These are phyloP conservation scores for Hibiscus trionum DNA, from an alignment of 345 rosid genomes.

Conservation along the genomic window DNA sequence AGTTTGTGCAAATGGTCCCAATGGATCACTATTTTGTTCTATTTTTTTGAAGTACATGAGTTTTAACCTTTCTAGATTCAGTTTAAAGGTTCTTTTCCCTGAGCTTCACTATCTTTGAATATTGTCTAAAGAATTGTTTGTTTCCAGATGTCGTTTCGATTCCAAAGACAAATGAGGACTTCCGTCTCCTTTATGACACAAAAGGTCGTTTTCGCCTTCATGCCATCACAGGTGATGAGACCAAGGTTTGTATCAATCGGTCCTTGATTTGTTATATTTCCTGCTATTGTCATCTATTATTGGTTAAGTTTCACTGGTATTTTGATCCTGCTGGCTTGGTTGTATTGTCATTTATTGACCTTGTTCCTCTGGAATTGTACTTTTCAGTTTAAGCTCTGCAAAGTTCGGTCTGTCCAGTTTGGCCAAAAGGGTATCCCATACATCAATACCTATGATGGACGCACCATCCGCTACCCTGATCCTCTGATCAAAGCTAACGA, in stretches of 20 bases:
- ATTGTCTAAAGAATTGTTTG: not conserved
- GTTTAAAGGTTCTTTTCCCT: not conserved
- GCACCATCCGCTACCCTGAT: conserved; percentile 32
- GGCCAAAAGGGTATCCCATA: conserved; percentile 52
- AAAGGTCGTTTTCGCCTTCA: conserved; percentile 56
- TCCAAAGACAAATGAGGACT: conserved; percentile 56
- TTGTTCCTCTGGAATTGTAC: not conserved
- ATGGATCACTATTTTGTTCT: not conserved
- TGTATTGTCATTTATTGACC: not conserved
- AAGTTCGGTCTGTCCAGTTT: conserved; percentile 40
- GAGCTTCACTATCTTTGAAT: not conserved
- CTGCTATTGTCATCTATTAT: not conserved
- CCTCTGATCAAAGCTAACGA: conserved; percentile 56
- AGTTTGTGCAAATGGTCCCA: not conserved
- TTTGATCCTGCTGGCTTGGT: not conserved
- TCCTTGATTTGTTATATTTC: not conserved
- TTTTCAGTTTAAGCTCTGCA: conserved; percentile 46
- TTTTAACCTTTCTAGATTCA: not conserved
- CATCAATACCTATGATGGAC: conserved; percentile 29
- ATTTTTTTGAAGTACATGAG: not conserved
- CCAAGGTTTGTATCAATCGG: conserved; percentile 26
- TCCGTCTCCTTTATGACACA: conserved; percentile 53
- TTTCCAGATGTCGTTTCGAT: conserved; percentile 49
- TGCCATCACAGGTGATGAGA: conserved; percentile 45
- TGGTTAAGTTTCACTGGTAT: not conserved